phyloP scores from a whole-genome alignment of 306 rosid species.

The Rosa chinensis region DNA sequence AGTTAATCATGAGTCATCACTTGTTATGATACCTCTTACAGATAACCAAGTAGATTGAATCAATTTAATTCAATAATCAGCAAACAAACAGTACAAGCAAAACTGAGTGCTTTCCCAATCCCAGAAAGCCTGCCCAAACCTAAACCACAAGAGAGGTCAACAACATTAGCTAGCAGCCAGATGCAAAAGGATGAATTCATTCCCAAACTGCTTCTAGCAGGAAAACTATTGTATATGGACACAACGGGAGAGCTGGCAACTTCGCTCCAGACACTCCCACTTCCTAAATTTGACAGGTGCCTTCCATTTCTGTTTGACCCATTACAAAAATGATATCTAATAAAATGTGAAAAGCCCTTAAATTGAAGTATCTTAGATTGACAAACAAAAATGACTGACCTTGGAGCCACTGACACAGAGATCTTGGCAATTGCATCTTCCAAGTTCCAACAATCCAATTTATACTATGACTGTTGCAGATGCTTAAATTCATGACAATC shows the following conservation, averaged over 20 bases:
- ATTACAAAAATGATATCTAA: slow-evolving; percentile 15
- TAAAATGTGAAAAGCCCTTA: slow-evolving; percentile 29
- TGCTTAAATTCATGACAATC: slow-evolving; percentile 81
- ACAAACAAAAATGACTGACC: slow-evolving; percentile 29
- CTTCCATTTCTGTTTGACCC: slow-evolving; percentile 26
- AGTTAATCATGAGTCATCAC: not conserved
- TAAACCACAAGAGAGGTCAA: slow-evolving; percentile 11
- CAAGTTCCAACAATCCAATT: slow-evolving; percentile 5
- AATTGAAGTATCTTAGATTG: slow-evolving; percentile 29
- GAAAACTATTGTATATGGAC: slow-evolving; percentile 22
- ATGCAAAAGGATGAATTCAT: slow-evolving; percentile 21
- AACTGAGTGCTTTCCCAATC: slow-evolving; percentile 20
- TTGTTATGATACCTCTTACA: not conserved
- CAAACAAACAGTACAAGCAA: not conserved
- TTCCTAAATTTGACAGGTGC: slow-evolving; percentile 32
- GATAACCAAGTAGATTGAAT: not conserved
- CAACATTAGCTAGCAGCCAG: slow-evolving; percentile 9
- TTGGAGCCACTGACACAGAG: slow-evolving; percentile 24
- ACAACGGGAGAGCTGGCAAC: slow-evolving; percentile 29
- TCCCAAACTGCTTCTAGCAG: slow-evolving; percentile 34
- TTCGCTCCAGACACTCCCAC: slow-evolving; percentile 30
- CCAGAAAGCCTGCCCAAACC: slow-evolving; percentile 8
- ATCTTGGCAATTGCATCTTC: slow-evolving; percentile 21
- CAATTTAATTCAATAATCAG: not conserved
- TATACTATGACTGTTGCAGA: slow-evolving; percentile 58